phyloP scores from a whole-genome alignment of 2,329 filamentous ascomycete species.

The Alternaria novae-zelandiae region DNA sequence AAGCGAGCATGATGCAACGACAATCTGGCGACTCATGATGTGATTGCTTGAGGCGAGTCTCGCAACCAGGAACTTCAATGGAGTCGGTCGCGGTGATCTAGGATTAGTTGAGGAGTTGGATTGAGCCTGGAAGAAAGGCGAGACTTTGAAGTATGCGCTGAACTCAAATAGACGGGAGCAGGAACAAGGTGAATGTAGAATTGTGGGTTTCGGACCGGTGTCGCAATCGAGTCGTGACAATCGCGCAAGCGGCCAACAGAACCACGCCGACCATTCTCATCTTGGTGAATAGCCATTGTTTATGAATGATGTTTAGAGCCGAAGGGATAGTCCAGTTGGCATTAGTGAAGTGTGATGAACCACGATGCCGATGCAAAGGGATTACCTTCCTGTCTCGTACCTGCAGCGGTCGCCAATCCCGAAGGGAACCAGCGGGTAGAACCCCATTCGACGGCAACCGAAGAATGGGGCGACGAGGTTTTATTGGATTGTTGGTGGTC shows the following conservation, averaged over 20 bases:
- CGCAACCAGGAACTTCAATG: not conserved
- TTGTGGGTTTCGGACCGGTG: not conserved
- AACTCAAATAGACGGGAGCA: not conserved
- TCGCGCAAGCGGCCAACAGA: not conserved
- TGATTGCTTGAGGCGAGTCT: not conserved
- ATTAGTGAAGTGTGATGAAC: not conserved
- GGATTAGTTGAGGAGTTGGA: not conserved
- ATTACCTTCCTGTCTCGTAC: not conserved
- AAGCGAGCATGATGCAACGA: not conserved
- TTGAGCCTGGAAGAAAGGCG: not conserved
- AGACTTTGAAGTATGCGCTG: not conserved
- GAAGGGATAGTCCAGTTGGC: not conserved
- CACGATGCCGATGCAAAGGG: not conserved
- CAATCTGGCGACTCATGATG: not conserved
- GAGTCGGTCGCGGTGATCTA: not conserved
- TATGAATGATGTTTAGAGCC: not conserved
- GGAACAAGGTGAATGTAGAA: not conserved
- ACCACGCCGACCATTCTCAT: not conserved
- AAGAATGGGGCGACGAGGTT: not conserved
- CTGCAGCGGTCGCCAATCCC: not conserved
- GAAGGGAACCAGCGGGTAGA: not conserved
- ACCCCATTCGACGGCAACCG: not conserved
- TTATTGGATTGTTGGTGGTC: not conserved
- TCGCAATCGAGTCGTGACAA: not conserved
- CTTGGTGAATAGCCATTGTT: not conserved